Base-by-base conservation (phyloP, 225 moss, liverwort and hornwort species). In the Anthoceros angustus region DNA sequence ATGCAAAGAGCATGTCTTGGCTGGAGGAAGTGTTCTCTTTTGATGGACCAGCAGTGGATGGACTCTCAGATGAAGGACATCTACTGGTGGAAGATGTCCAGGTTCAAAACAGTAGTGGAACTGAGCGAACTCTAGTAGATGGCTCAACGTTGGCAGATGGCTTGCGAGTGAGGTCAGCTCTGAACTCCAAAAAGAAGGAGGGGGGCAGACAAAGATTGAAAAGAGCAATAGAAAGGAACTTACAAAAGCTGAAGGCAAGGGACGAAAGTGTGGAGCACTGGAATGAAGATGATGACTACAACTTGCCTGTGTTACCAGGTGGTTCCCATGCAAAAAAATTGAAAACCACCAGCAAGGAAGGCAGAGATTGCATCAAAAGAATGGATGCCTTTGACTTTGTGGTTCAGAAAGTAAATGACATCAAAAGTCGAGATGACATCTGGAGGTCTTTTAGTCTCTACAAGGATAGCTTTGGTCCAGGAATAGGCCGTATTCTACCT, bases 21-120 rank as follows among this genome's bases (percentile, higher is more conserved):
- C 80, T 98, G 38, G 87, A 98, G 72, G 89, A 98, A 43, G 75
- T 92, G 70, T 98, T 98, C 62, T 75, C 80, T 42, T 69, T 88
- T n/a, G 74, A 72, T 67, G 70, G 86, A 38, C 71, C 72, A 41
- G 73, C 69, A 63, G 72, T 87, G 42, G 71, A 68, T 64, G 89
- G 87, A 42, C 72, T 87, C 14, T 80, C 84, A 46, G 68, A 72
- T 66, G 78, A 84, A 64, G 87, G 83, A 62, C 66, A 80, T 68
- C 75, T 85, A 20, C 69, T 82, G 50, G 64, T 76, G 60, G 68
- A 78, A 42, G 82, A 79, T 49, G 71, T 74, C 49, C 76, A 78
- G 72, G 63, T 71, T 69, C 45, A 18, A 32, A 40, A 43, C 43
- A 68, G 68, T 16, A 63, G 46, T 26, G 67, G 65, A 9, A 65